Conservation (phyloP, 2,329 filamentous ascomycete genomes). For the Apiospora hydei region DNA sequence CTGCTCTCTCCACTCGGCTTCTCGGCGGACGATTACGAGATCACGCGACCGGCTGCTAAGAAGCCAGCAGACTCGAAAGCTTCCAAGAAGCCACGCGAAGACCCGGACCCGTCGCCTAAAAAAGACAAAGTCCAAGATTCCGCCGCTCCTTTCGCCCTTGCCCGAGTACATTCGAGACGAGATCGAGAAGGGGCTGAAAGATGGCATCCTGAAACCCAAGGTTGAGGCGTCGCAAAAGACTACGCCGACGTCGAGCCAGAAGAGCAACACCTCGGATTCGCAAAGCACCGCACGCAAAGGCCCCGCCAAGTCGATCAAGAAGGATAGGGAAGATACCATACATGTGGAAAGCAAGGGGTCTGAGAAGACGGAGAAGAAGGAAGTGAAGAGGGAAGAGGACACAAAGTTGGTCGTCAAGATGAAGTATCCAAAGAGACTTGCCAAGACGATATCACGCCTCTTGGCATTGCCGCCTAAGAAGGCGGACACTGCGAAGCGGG, state of each 20-base stretch:
- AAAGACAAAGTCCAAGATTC: constrained; percentile 49
- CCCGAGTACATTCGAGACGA: constrained; percentile 26
- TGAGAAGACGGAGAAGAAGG: constrained; percentile 41
- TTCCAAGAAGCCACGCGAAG: constrained; percentile 39
- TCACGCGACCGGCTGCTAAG: constrained; percentile 39
- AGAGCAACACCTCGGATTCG: constrained; percentile 41
- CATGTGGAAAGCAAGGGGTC: constrained; percentile 41
- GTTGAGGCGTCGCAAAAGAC: background rate
- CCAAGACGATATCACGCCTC: constrained; percentile 54
- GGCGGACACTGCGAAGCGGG: constrained; percentile 47
- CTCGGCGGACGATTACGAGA: constrained; percentile 47
- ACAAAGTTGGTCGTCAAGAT: constrained; percentile 51
- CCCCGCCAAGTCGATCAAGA: constrained; percentile 44
- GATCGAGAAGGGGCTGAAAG: constrained; percentile 30
- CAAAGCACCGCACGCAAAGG: constrained; percentile 46
- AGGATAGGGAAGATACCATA: constrained; percentile 33
- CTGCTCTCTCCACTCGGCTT: constrained; percentile 61
- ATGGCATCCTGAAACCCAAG: constrained; percentile 21
- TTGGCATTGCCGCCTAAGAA: constrained; percentile 53
- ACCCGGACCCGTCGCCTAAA: constrained; percentile 47
- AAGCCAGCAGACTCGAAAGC: constrained; percentile 41
- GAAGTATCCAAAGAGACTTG: constrained; percentile 56
- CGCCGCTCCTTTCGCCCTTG: constrained; percentile 59
- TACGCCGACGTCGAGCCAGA: constrained; percentile 33
- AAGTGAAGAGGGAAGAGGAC: constrained; percentile 38